Evolutionary conservation across 345 rosid species (phyloP), one percentile per base, ranked within the genome.

Genomic region (Eucalyptus coolabah): DNA sequence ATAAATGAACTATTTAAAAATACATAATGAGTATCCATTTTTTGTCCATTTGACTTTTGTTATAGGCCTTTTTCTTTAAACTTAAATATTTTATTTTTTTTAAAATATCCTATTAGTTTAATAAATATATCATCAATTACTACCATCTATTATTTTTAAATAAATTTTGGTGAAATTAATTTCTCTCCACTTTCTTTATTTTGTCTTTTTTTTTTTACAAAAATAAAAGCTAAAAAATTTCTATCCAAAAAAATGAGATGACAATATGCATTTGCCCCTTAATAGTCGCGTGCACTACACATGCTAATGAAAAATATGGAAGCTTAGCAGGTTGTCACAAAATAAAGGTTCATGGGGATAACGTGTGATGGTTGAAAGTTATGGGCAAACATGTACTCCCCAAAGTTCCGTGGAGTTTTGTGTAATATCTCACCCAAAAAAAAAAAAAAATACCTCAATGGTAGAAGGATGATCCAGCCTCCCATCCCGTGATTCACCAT

Each of bases 401-500:
- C 45, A 37, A 53, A 72, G 83, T 37, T 37, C 28, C 14, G 82
- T 19, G 44, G 80, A 67, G 23, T 32, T 14, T 67, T 17, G 6
- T 8, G 42, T 32, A 69, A 69, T 69, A 8, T 69, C 34, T 69
- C 40, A 32, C 59, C 1, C 9, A 45, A 45, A 45, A 47, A 47
- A 47, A 4, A 14, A 6, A 6, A 14, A 16, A 3, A 37, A 7
- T 26, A 94, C 94, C 94, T 91, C 88, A 37, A 94, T 44, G 30
- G 51, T 24, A 12, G 93, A 24, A 3, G 92, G 86, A 86, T 90
- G 95, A 88, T 90, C 91, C 9, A 60, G 77, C 28, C 89, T 23
- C 44, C 44, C 45, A 16, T 45, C 37, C 49, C 77, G 40, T 19
- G 86, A 54, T 23, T 86, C 89, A 65, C 51, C 40, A 24, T 59